Evolutionary conservation across 768 basidiomycete species (phyloP).

Genomic region (Lentinula guzmanii): DNA sequence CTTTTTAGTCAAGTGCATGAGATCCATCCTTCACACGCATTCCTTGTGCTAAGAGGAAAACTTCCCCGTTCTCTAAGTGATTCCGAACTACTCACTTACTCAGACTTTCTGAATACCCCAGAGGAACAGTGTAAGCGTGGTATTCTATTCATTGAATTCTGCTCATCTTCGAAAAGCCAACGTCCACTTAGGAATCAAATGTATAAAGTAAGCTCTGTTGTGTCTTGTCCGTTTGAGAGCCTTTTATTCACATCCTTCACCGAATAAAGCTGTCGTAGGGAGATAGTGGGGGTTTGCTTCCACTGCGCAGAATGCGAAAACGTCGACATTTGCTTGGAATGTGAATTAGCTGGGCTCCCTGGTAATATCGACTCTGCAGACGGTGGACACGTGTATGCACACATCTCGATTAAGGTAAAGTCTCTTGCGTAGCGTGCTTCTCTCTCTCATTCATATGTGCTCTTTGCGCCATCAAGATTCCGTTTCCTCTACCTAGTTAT

Average conservation of each 20-base stretch:
- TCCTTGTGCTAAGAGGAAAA: constrained; percentile 69
- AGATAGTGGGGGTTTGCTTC: constrained; percentile 89
- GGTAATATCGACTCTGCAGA: constrained; percentile 76
- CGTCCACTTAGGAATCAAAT: constrained; percentile 77
- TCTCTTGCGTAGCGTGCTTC: not conserved
- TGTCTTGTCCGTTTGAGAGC: not conserved
- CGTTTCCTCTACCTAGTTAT: constrained; percentile 67
- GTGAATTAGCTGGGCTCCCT: constrained; percentile 81
- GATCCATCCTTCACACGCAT: constrained; percentile 85
- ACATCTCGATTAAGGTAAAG: constrained; percentile 89
- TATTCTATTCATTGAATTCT: constrained; percentile 3
- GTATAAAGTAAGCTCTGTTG: constrained; percentile 64
- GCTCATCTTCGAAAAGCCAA: constrained; percentile 39
- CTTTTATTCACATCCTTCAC: not conserved
- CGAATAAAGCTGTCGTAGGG: constrained; percentile 65
- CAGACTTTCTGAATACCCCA: constrained; percentile 28
- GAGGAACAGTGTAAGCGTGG: constrained; percentile 57
- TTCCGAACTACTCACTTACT: constrained; percentile 24
- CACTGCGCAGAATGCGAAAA: constrained; percentile 87
- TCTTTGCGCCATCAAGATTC: constrained; percentile 56
- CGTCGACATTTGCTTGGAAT: constrained; percentile 82
- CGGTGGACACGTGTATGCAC: constrained; percentile 75
- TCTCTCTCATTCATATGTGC: not conserved
- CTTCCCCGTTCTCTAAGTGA: constrained; percentile 33
- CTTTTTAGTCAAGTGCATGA: constrained; percentile 76